A percentile compares a stretch with the other conserved stretches of the same genome.
These are phyloP conservation scores for Parasitella parasitica DNA, from an alignment of 371 early-diverging fungal species.

Conservation along the genomic window DNA sequence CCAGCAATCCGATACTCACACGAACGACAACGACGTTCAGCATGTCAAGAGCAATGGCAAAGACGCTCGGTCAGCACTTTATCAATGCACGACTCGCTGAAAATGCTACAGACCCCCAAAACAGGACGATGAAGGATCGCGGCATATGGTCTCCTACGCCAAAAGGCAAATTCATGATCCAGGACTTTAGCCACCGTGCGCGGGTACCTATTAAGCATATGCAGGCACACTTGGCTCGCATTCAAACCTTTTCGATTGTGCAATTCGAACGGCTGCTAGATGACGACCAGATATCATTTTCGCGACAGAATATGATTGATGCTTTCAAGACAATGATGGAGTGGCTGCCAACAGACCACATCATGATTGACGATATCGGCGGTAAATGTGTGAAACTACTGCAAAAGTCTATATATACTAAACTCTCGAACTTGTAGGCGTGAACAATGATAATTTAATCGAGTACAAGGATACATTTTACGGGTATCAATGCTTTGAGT, in stretches of 20 bases:
- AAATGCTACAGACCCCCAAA: conserved; percentile 49
- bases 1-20: conserved; percentile 24
- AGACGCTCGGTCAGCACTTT: conserved; percentile 55
- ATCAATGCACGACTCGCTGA: conserved; percentile 59
- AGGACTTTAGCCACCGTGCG: conserved; percentile 41
- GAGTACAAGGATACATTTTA: conserved; percentile 35
- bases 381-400: conserved; percentile 8
- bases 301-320: conserved; percentile 48
- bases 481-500: conserved; percentile 51
- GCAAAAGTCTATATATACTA: not conserved
- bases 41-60: conserved; percentile 55
- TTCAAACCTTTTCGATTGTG: conserved; percentile 30
- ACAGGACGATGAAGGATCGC: conserved; percentile 50
- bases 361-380: conserved; percentile 47
- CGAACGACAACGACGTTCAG: conserved; percentile 56
- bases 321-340: conserved; percentile 61
- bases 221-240: conserved; percentile 17
- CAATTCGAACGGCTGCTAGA: conserved; percentile 38
- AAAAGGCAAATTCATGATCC: conserved; percentile 56
- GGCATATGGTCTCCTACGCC: conserved; percentile 53
- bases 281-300: conserved; percentile 43
- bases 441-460: conserved; percentile 15
- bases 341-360: conserved; percentile 36
- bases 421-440: conserved; percentile 8
- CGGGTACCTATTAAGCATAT: conserved; percentile 37